phyloP scores from a whole-genome alignment of 306 rosid species.

The Rosa persica region DNA sequence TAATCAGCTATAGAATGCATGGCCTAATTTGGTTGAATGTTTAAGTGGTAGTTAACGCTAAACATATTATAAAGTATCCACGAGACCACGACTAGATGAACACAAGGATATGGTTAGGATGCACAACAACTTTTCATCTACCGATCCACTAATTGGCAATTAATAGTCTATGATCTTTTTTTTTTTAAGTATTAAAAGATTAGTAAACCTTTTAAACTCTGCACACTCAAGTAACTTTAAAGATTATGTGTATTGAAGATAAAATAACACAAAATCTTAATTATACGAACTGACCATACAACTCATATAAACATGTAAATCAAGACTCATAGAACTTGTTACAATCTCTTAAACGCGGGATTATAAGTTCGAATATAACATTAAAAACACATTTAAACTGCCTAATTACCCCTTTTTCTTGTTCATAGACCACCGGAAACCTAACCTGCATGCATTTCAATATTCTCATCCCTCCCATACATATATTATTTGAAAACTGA shows the following conservation, averaged over 20 bases:
- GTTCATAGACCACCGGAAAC: not conserved
- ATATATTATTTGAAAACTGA: not conserved
- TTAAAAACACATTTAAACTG: not conserved
- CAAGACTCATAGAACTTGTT: not conserved
- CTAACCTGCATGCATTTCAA: not conserved
- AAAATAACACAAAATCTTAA: too few species aligned
- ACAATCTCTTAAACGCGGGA: not conserved
- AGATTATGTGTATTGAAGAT: too few species aligned
- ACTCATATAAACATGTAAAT: too few species aligned
- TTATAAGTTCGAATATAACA: not conserved
- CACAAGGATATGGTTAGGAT: not conserved
- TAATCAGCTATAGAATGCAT: not conserved
- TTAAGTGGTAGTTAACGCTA: not conserved
- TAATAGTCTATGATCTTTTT: not conserved
- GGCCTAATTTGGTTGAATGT: not conserved
- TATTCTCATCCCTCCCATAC: not conserved
- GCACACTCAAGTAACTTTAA: too few species aligned
- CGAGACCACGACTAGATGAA: not conserved
- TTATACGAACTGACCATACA: too few species aligned
- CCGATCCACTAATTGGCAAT: not conserved
- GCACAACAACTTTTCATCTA: not conserved
- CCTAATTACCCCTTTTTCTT: not conserved
- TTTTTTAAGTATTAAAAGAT: too few species aligned
- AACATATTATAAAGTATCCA: not conserved
- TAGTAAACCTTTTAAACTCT: too few species aligned